Evolutionary conservation across 192 early-diverging fungal species (phyloP).

Genomic region (Backusella psychrophila): DNA sequence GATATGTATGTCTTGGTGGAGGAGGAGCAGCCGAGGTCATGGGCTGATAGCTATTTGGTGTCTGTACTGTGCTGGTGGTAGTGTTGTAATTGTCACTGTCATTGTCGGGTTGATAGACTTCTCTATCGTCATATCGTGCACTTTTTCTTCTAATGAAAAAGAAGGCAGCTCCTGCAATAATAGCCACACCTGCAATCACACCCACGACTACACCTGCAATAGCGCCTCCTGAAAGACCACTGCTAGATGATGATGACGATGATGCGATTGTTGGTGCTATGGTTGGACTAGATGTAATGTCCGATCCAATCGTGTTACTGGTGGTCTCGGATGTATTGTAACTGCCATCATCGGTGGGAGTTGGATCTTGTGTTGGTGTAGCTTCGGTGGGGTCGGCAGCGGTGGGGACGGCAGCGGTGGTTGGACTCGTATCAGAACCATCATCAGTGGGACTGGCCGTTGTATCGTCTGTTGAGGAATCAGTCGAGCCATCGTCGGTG

Average conservation of each 20-base stretch:
- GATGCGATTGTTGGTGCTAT: neutral
- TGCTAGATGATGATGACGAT: neutral
- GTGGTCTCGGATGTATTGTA: neutral
- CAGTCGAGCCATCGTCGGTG: neutral
- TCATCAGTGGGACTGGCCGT: neutral
- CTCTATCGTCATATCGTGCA: neutral
- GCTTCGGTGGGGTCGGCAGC: neutral
- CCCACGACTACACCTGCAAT: conserved; percentile 31
- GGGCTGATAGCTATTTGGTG: neutral
- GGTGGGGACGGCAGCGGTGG: neutral
- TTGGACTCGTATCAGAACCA: neutral
- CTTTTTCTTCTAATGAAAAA: conserved; percentile 14
- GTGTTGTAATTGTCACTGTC: conserved; percentile 7
- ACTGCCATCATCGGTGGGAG: conserved; percentile 5
- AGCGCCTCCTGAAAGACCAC: conserved; percentile 1
- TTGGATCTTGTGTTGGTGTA: neutral
- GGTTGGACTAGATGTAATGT: neutral
- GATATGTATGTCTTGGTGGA: neutral
- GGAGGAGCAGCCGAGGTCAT: neutral
- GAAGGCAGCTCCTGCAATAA: conserved; percentile 8
- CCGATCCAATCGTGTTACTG: neutral
- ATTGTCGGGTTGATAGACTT: conserved; percentile 27
- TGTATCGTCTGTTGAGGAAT: neutral
- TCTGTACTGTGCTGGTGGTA: neutral
- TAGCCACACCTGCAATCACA: conserved; percentile 17